A percentile compares a stretch with the other conserved stretches of the same genome.
Conservation (phyloP, 371 early-diverging fungal genomes). For the Fennellomyces sp. region DNA sequence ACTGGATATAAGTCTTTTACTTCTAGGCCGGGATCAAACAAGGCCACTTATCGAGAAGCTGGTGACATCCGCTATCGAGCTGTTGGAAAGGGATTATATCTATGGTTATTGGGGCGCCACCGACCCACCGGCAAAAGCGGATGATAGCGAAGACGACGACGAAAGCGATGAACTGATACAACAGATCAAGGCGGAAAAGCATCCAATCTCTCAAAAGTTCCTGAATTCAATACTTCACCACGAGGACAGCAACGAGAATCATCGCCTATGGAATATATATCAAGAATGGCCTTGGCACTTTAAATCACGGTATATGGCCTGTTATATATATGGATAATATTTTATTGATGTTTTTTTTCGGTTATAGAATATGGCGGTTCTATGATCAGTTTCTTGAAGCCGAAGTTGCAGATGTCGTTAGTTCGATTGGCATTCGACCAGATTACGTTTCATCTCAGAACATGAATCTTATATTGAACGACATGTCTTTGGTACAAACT, state of each 20-base stretch:
- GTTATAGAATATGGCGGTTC: neutral
- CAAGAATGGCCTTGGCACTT: neutral
- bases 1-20: neutral
- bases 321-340: no score
- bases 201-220: neutral
- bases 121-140: neutral
- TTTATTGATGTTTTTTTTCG: neutral
- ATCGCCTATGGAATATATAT: constrained; percentile 2
- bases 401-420: neutral
- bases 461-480: neutral
- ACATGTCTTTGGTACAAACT: neutral
- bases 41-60: neutral
- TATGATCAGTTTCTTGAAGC: neutral
- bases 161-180: neutral
- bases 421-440: neutral
- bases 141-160: neutral
- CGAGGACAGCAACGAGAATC: neutral
- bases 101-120: neutral
- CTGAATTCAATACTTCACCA: neutral
- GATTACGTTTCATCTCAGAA: neutral
- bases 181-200: neutral
- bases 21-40: neutral
- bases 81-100: neutral
- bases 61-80: neutral
- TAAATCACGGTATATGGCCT: neutral